Evolutionary conservation across 805 yeast genomes (phyloP).

Genomic region (Ogataea minuta): DNA sequence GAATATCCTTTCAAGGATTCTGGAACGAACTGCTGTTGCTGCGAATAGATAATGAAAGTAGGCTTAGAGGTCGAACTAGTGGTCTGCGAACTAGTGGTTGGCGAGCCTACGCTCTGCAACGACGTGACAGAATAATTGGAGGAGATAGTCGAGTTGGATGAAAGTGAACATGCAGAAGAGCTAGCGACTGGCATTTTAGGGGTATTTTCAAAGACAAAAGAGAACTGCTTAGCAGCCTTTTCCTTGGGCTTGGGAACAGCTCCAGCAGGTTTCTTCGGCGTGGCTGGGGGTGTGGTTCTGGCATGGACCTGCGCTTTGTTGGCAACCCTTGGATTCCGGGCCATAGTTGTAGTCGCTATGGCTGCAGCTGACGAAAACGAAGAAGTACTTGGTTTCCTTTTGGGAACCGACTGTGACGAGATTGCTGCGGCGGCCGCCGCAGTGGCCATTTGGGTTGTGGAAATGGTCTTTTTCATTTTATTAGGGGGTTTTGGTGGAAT

Average conservation of each 20-base stretch:
- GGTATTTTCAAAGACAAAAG: slow-evolving; percentile 26
- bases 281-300: neutral
- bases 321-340: slow-evolving; percentile 13
- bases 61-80: slow-evolving; percentile 7
- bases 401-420: slow-evolving; percentile 20
- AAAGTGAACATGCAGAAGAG: slow-evolving; percentile 20
- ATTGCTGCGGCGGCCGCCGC: slow-evolving; percentile 32
- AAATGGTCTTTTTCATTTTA: slow-evolving; percentile 17
- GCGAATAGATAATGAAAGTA: slow-evolving; percentile 18
- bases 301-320: neutral
- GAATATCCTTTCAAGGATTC: neutral
- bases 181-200: slow-evolving; percentile 9
- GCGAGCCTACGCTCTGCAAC: slow-evolving; percentile 12
- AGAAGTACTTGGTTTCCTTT: slow-evolving; percentile 13
- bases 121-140: slow-evolving; percentile 15
- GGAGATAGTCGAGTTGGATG: slow-evolving; percentile 22
- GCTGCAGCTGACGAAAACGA: slow-evolving; percentile 26
- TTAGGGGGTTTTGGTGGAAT: slow-evolving; percentile 3
- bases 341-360: slow-evolving; percentile 18
- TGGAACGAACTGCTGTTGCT: slow-evolving; percentile 1
- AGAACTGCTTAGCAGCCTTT: slow-evolving; percentile 9
- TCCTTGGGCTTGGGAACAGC: slow-evolving; percentile 1
- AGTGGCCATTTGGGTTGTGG: slow-evolving; percentile 29
- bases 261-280: slow-evolving; percentile 3
- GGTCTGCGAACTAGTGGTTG: slow-evolving; percentile 12